Evolutionary conservation across 2,329 filamentous ascomycete species (phyloP).

Genomic region (Clarireedia monteithiana): DNA sequence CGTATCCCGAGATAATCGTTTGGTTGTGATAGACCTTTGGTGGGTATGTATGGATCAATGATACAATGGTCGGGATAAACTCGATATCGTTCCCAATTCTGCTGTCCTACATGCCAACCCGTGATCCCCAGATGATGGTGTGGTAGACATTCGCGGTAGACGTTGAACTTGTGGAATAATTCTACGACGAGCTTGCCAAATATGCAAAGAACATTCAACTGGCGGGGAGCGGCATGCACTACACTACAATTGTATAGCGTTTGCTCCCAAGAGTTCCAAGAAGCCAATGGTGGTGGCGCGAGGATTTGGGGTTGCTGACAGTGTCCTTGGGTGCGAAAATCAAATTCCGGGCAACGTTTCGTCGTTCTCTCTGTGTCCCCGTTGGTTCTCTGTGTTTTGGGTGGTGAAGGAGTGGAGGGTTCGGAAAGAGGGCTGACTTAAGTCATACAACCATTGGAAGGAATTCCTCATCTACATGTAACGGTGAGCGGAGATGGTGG

Average conservation of each 20-base stretch:
- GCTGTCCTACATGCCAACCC: conserved; percentile 22
- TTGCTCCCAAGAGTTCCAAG: too few relatives aligned
- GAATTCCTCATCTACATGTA: background rate
- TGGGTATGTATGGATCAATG: background rate
- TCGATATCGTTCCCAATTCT: conserved; percentile 14
- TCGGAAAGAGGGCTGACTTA: conserved; percentile 2
- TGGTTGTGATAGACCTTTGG: background rate
- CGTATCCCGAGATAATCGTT: background rate
- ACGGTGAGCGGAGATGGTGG: background rate
- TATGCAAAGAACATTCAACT: too few relatives aligned
- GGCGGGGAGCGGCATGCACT: background rate
- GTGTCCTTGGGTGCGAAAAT: background rate
- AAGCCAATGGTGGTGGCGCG: too few relatives aligned
- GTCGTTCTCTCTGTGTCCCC: background rate
- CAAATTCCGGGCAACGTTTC: background rate
- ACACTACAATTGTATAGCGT: background rate
- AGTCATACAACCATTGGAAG: background rate
- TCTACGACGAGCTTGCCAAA: conserved; percentile 1
- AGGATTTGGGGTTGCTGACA: background rate
- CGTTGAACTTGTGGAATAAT: background rate
- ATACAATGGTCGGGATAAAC: conserved; percentile 15
- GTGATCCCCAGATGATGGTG: conserved; percentile 14
- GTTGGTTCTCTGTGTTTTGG: background rate
- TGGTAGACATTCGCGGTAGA: conserved; percentile 18
- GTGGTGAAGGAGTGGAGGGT: background rate